Evolutionary conservation across 805 yeast species (phyloP).

Genomic region (Schizosaccharomyces pombe): DNA sequence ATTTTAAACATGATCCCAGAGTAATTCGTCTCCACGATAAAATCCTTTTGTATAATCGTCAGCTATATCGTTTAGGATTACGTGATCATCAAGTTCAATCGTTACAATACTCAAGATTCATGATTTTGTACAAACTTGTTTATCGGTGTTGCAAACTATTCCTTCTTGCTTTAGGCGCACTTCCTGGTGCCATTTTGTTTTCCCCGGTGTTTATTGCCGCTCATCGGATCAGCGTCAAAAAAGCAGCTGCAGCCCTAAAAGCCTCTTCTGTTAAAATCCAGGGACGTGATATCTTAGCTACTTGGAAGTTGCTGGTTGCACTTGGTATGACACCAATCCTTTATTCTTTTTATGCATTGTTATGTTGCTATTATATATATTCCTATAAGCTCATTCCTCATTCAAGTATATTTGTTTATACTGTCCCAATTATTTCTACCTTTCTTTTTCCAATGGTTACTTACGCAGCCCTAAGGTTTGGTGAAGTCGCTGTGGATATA

Average conservation of each 20-base stretch:
- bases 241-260: constrained; percentile 59
- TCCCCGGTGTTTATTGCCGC: constrained; percentile 71
- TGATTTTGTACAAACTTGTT: constrained; percentile 24
- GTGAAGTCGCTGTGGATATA: constrained; percentile 82
- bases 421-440: constrained; percentile 30
- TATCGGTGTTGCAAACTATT: constrained; percentile 34
- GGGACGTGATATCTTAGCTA: constrained; percentile 85
- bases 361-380: constrained; percentile 17
- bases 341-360: constrained; percentile 51
- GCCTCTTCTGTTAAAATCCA: constrained; percentile 72
- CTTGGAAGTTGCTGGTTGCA: constrained; percentile 84
- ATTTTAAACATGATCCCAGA: constrained; percentile 45
- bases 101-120: constrained; percentile 26
- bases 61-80: constrained; percentile 37
- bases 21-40: constrained; percentile 35
- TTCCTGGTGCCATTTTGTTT: constrained; percentile 76
- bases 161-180: constrained; percentile 35
- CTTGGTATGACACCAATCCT: constrained; percentile 74
- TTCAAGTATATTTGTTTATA: constrained; percentile 18
- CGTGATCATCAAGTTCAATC: constrained; percentile 51
- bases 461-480: constrained; percentile 72
- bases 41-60: constrained; percentile 47
- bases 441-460: constrained; percentile 47
- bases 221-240: constrained; percentile 44
- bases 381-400: constrained; percentile 12